Evolutionary conservation across 2,329 filamentous ascomycete genomes (phyloP), one percentile per base, ranked within the genome.

Genomic region (Bipolaris victoriae): DNA sequence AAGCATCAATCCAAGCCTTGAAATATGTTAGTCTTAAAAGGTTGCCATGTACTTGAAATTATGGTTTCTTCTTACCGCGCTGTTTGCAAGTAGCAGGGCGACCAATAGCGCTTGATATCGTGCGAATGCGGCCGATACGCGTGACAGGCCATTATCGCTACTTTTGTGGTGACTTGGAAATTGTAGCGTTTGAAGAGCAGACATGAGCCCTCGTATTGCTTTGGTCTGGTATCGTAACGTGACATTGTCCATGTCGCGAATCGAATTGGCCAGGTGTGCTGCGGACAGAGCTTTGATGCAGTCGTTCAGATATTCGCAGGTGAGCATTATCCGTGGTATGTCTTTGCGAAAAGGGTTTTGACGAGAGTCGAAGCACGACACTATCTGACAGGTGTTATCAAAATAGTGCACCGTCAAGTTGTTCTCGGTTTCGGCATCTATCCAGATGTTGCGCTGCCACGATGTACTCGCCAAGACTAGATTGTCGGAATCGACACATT

Each of bases 361-460:
- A 44, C 22, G 22, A 44, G 40, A 44, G 22, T 44, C 22, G 22
- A 44, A 44, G 40, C 40, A 44, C 40, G 40, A 44, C 40, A 44
- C 3, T 1, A 44, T 44, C 15, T 29, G 22, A 44, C 40, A 44
- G 15, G 13, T 44, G 5, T 44, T 29, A 9, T 44, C 40, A 44
- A 44, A 44, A 3, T 44, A 44, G 22, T 44, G 13, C 3, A 10
- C 40, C 5, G 22, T 44, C 22, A 44, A 44, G 40, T 29, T 44
- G 22, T 44, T 44, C 15, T 44, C 22, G 22, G 22, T 44, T 44
- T 44, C 40, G 40, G 40, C 4, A 10, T 44, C 13, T 44, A 10
- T 29, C 22, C 40, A 44, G 40, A 44, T 44, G 22, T 44, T 44
- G 40, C 40, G 40, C 40, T 44, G 40, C 22, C 40, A 44, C 22